Percentiles rank a stretch among this genome's conserved stretches.
These are phyloP conservation scores for Plantago elongata DNA, from an alignment of 257 asterid genomes.

Conservation along the genomic window DNA sequence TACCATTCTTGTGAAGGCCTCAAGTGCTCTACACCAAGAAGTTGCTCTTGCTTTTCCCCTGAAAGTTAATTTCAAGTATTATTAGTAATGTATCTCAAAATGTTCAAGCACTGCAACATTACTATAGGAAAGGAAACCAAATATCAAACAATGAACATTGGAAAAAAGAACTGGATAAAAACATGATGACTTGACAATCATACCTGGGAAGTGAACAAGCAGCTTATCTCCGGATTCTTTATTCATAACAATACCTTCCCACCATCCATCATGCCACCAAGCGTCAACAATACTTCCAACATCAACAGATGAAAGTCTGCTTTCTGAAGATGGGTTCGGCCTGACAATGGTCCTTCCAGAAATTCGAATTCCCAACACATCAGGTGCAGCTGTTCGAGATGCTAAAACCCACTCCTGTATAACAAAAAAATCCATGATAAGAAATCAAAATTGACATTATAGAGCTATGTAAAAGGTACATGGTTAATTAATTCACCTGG, in stretches of 20 bases:
- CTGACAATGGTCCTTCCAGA: conserved; percentile 60
- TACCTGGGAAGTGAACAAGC: conserved; percentile 68
- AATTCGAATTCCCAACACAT: conserved; percentile 45
- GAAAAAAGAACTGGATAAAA: background rate
- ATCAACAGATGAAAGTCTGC: conserved; percentile 26
- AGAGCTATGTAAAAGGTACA: background rate
- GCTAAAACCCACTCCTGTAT: conserved; percentile 76
- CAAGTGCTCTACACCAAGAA: conserved; percentile 33
- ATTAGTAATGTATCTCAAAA: background rate
- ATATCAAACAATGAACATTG: no score
- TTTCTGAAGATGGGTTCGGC: conserved; percentile 33
- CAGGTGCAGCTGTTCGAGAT: conserved; percentile 51
- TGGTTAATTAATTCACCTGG: conserved; percentile 40
- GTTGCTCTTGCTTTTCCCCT: conserved; percentile 53
- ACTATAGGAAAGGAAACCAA: no score
- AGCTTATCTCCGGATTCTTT: conserved; percentile 40
- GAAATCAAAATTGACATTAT: background rate
- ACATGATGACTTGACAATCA: conserved; percentile 14
- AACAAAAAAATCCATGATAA: conserved; percentile 1
- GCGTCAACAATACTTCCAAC: conserved; percentile 69
- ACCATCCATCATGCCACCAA: conserved; percentile 92
- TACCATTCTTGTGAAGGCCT: conserved; percentile 78
- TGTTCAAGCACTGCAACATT: background rate
- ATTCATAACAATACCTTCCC: conserved; percentile 81
- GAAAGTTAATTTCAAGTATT: conserved; percentile 15